phyloP scores from a whole-genome alignment of 2,329 filamentous ascomycete genomes.

The Hymenoscyphus albidus region DNA sequence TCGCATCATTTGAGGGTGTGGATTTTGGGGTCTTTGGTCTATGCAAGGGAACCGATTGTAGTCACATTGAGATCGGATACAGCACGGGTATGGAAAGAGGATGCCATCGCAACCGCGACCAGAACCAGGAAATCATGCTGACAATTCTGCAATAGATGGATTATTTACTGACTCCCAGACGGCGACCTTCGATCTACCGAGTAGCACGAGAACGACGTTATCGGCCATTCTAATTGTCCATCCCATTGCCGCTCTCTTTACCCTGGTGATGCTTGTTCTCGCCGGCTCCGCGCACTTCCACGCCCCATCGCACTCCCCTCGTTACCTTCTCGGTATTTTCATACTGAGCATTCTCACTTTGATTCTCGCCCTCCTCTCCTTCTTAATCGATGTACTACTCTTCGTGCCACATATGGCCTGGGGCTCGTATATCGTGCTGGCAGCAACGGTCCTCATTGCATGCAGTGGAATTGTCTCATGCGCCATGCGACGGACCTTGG shows the following conservation, averaged over 20 bases:
- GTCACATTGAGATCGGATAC: slow-evolving; percentile 77
- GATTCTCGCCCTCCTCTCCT: slow-evolving; percentile 77
- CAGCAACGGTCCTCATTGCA: slow-evolving; percentile 79
- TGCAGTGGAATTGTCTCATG: slow-evolving; percentile 82
- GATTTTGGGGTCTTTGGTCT: slow-evolving; percentile 92
- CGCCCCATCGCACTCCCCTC: slow-evolving; percentile 80
- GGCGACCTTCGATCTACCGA: slow-evolving; percentile 52
- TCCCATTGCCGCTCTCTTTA: slow-evolving; percentile 82
- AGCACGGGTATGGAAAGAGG: slow-evolving; percentile 61
- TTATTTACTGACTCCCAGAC: slow-evolving; percentile 27
- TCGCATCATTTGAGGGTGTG: slow-evolving; percentile 72
- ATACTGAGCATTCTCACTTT: slow-evolving; percentile 85
- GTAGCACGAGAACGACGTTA: slow-evolving; percentile 56
- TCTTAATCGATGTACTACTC: slow-evolving; percentile 87
- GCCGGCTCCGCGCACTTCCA: slow-evolving; percentile 82
- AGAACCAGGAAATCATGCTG: slow-evolving; percentile 7
- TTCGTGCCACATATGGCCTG: slow-evolving; percentile 93
- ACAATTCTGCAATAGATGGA: slow-evolving; percentile 20
- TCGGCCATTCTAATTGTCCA: slow-evolving; percentile 89
- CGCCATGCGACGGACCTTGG: slow-evolving; percentile 88
- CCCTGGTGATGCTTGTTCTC: slow-evolving; percentile 78
- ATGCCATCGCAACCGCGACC: neutral
- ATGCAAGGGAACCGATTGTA: slow-evolving; percentile 66
- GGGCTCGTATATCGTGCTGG: slow-evolving; percentile 92
- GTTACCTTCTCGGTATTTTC: slow-evolving; percentile 79